Conservation (phyloP, 1,284 basidiomycete genomes). For the Papiliotrema nemorosa region DNA sequence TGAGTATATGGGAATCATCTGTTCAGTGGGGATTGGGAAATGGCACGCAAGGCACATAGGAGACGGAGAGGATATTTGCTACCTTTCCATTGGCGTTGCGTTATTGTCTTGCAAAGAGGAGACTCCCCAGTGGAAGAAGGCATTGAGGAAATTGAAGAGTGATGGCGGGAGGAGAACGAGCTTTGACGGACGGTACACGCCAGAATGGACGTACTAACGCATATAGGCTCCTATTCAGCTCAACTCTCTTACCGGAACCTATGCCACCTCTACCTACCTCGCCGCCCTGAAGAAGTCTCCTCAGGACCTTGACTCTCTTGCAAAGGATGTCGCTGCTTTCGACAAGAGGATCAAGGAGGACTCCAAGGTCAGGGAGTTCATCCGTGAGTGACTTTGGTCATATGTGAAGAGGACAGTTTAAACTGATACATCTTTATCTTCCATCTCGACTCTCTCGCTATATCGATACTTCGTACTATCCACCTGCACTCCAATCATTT, state of each 20-base stretch:
- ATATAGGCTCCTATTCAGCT: slow-evolving; percentile 49
- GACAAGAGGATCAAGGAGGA: slow-evolving; percentile 62
- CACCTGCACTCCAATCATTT: neutral
- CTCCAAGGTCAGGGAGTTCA: slow-evolving; percentile 65
- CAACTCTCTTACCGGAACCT: slow-evolving; percentile 62
- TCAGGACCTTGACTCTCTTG: slow-evolving; percentile 59
- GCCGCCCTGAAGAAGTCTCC: slow-evolving; percentile 85
- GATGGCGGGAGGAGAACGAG: neutral
- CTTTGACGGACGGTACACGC: neutral
- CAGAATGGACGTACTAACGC: neutral
- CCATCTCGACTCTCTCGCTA: neutral
- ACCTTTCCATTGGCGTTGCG: too few species aligned
- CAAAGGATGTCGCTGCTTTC: slow-evolving; percentile 75
- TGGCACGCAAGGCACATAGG: too few species aligned
- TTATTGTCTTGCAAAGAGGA: too few species aligned
- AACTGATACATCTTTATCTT: slow-evolving; percentile 2
- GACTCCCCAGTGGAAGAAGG: neutral
- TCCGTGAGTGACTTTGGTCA: slow-evolving; percentile 50
- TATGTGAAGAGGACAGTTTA: neutral
- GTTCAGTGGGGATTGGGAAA: too few species aligned
- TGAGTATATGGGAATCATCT: slow-evolving; percentile 17
- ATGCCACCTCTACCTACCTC: slow-evolving; percentile 89
- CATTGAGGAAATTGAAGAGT: neutral
- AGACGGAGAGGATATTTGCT: too few species aligned
- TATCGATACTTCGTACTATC: neutral